phyloP scores from a whole-genome alignment of 352 stramenopile genomes.

The Globisporangium emineosum region DNA sequence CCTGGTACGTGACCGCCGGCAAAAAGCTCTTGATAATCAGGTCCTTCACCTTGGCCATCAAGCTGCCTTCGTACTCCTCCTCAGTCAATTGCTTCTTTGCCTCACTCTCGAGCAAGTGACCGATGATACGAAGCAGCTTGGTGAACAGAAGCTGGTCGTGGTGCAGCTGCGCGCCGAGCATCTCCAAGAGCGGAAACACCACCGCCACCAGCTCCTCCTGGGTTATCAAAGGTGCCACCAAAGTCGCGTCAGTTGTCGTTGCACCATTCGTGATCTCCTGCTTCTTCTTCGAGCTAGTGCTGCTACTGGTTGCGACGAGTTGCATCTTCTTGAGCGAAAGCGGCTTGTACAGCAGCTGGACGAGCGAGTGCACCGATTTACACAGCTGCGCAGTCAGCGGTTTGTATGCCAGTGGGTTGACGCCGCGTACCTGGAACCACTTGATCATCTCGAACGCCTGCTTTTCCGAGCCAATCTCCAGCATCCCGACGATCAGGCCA shows the following conservation, averaged over 20 bases:
- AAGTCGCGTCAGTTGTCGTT: constrained; percentile 6
- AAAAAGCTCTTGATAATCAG: constrained; percentile 66
- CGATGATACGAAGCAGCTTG: constrained; percentile 67
- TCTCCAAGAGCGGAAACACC: constrained; percentile 57
- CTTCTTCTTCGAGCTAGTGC: neutral
- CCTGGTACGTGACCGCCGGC: constrained; percentile 68
- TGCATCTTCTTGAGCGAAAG: constrained; percentile 53
- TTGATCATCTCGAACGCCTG: constrained; percentile 77
- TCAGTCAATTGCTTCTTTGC: constrained; percentile 21
- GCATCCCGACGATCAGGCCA: constrained; percentile 72
- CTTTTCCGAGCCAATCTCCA: constrained; percentile 66
- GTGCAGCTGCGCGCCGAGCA: constrained; percentile 64
- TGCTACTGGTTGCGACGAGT: constrained; percentile 22
- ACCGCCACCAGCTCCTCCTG: constrained; percentile 43
- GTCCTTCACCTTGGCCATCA: constrained; percentile 39
- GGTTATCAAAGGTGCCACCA: constrained; percentile 34
- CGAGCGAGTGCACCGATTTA: constrained; percentile 59
- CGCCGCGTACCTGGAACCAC: constrained; percentile 65
- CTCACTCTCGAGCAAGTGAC: constrained; percentile 39
- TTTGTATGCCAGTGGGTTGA: constrained; percentile 64
- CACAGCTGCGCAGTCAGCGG: constrained; percentile 67
- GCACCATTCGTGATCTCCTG: neutral
- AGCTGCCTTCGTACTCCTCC: constrained; percentile 2
- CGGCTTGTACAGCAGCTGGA: constrained; percentile 49
- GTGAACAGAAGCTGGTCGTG: constrained; percentile 70